These are phyloP conservation scores for Penicillium psychrosexuale DNA, from an alignment of 2,329 filamentous ascomycete species.

Conservation along the genomic window DNA sequence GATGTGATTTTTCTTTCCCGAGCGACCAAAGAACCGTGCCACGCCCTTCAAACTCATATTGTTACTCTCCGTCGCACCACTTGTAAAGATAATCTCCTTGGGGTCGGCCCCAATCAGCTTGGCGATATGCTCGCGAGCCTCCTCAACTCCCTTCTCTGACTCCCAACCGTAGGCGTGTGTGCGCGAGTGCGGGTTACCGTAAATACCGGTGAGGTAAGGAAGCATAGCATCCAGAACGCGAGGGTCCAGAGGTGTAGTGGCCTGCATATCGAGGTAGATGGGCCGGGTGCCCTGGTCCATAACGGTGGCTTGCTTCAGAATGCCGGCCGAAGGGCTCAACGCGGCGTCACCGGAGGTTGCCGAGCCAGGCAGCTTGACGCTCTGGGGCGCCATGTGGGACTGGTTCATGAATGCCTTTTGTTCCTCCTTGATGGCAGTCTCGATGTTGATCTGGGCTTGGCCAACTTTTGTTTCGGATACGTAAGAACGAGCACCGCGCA, in stretches of 20 bases:
- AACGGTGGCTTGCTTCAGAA: slow-evolving; percentile 85
- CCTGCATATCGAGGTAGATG: slow-evolving; percentile 98
- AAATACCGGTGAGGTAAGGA: slow-evolving; percentile 86
- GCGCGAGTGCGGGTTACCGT: slow-evolving; percentile 94
- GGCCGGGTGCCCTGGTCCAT: slow-evolving; percentile 91
- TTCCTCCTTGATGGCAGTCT: slow-evolving; percentile 80
- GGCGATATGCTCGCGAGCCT: slow-evolving; percentile 79
- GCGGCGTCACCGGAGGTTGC: slow-evolving; percentile 61
- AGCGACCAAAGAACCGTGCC: slow-evolving; percentile 86
- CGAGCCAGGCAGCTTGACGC: slow-evolving; percentile 60
- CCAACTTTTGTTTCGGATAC: slow-evolving; percentile 74
- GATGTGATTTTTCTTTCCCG: slow-evolving; percentile 96
- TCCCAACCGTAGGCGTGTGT: slow-evolving; percentile 99
- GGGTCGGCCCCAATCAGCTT: slow-evolving; percentile 86
- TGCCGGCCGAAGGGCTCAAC: slow-evolving; percentile 76
- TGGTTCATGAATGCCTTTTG: slow-evolving; percentile 71
- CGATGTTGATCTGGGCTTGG: slow-evolving; percentile 70
- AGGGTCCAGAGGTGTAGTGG: slow-evolving; percentile 91
- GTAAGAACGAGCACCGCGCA: slow-evolving; percentile 58
- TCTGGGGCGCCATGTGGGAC: slow-evolving; percentile 53
- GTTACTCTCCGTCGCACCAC: slow-evolving; percentile 96
- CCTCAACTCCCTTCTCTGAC: slow-evolving; percentile 88
- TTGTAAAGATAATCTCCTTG: slow-evolving; percentile 99
- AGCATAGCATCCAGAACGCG: slow-evolving; percentile 96
- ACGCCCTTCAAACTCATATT: slow-evolving; percentile 99